Percentiles rank a stretch among this genome's conserved stretches.
These are phyloP conservation scores for Helicocarpus griseus DNA, from an alignment of 2,329 filamentous ascomycete species.

Conservation along the genomic window DNA sequence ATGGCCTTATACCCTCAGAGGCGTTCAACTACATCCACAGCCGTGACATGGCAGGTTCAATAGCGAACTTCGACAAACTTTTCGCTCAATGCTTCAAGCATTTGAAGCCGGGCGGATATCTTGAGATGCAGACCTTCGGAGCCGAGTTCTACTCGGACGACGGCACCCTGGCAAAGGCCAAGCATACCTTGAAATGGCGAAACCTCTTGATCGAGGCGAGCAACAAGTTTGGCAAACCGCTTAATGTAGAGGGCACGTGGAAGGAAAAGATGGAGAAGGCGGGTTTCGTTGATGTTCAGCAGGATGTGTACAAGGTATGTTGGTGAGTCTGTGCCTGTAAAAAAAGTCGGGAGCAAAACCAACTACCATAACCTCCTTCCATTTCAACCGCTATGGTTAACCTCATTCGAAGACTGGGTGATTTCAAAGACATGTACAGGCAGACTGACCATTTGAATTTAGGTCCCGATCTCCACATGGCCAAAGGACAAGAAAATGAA, in stretches of 20 bases:
- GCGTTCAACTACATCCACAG: conserved; percentile 19
- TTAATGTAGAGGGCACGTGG: conserved; percentile 27
- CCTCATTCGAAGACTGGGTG: neutral
- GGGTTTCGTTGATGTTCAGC: conserved; percentile 45
- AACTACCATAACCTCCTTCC: neutral
- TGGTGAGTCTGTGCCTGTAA: conserved; percentile 28
- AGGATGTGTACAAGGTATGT: conserved; percentile 45
- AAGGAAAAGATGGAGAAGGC: conserved; percentile 39
- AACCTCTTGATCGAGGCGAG: conserved; percentile 9
- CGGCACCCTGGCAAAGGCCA: conserved; percentile 10
- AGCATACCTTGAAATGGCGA: neutral
- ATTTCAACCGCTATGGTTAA: neutral
- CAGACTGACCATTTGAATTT: conserved; percentile 33
- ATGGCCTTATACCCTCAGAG: conserved; percentile 13
- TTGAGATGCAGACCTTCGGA: conserved; percentile 37
- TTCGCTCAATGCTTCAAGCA: conserved; percentile 7
- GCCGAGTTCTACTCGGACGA: conserved; percentile 20
- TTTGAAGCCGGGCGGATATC: conserved; percentile 41
- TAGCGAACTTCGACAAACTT: conserved; percentile 13
- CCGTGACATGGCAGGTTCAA: conserved; percentile 13
- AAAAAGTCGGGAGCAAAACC: neutral
- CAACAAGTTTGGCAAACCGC: conserved; percentile 22
- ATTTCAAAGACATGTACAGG: neutral
- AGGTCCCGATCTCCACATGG: conserved; percentile 17
- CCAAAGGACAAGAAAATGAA: conserved; percentile 2